Percentiles rank a stretch among this genome's conserved stretches.
Conservation (phyloP, 768 basidiomycete genomes). For the Boletellus sp. region DNA sequence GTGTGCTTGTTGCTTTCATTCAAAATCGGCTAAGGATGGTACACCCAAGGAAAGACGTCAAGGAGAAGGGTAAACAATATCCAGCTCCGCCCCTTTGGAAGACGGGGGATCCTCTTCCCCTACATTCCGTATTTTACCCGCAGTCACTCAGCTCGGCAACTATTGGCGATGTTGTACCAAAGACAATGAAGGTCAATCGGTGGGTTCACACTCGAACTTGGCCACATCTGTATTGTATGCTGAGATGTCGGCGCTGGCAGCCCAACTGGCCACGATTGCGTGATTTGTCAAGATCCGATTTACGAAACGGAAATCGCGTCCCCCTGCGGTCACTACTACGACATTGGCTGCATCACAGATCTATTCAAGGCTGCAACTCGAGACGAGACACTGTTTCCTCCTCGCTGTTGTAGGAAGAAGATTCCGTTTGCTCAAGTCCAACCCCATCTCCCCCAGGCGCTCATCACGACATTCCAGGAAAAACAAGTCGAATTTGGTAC, state of each 20-base stretch:
- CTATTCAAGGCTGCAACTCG: slow-evolving; percentile 33
- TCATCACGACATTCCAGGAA: slow-evolving; percentile 22
- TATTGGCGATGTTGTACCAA: background rate
- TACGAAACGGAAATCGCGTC: slow-evolving; percentile 22
- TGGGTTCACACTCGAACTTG: background rate
- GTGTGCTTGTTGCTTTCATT: too few species aligned
- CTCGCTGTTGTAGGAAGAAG: slow-evolving; percentile 34
- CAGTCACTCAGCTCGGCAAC: background rate
- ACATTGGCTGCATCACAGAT: slow-evolving; percentile 28
- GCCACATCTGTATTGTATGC: slow-evolving; percentile 35
- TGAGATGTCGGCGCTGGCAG: slow-evolving; percentile 25
- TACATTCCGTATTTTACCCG: background rate
- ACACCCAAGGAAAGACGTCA: too few species aligned
- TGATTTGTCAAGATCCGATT: slow-evolving; percentile 35
- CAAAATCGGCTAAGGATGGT: too few species aligned
- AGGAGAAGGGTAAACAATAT: too few species aligned
- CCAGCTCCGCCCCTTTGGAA: background rate
- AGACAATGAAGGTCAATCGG: slow-evolving; percentile 10
- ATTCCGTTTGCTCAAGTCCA: slow-evolving; percentile 27
- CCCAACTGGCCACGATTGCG: slow-evolving; percentile 28
- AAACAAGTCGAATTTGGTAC: slow-evolving; percentile 33
- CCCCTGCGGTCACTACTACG: slow-evolving; percentile 36
- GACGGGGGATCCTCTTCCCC: background rate
- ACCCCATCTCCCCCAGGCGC: slow-evolving; percentile 18
- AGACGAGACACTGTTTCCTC: slow-evolving; percentile 40